Evolutionary conservation across 225 moss, liverwort and hornwort genomes (phyloP), one percentile per base, ranked within the genome.

Genomic region (Lunularia cruciata): DNA sequence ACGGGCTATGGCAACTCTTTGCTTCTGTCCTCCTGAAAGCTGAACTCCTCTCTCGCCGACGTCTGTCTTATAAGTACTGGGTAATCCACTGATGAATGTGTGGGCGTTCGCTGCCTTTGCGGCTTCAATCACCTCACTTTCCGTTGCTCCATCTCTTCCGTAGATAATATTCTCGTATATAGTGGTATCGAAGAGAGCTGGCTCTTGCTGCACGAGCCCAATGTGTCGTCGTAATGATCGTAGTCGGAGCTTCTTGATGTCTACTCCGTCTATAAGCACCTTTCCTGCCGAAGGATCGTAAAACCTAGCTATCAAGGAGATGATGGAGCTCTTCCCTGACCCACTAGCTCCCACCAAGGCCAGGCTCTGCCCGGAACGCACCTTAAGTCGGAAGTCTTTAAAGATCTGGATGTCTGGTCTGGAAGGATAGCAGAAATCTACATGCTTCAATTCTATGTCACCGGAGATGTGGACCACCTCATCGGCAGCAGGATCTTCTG

Each of bases 11-110:
- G 86, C 83, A 18, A 86, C 77, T 36, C 86, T 47, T 72, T 86
- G 86, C 75, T 86, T 86, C 61, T 86, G 86, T 52, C 86, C 86
- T 34, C 86, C 83, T 9, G 86, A 86, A 16, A 86, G 74, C 61
- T 86, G 86, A 48, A 77, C 75, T 30, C 86, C 86, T 56, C 79
- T 74, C 57, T 86, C 86, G 8, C 86, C 86, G 1, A 69, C 83
- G 34, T 86, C 85, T 9, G 86, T 83, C 10, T 80, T 51, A 70
- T 83, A 86, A 10, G 70, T 75, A 20, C 83, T 35, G 0, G 86
- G 78, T 3, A 86, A 71, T 11, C 66, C 56, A 42, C 80, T 78
- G 60, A 86, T 76, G 70, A 86, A 86, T 16, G 46, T 31, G 54
- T 86, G 83, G 7, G 83, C 86, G 40, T 83, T 86, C 1, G 86